These are phyloP conservation scores for Diospyros kaki DNA, from an alignment of 148 eudicot genomes.

Conservation along the genomic window DNA sequence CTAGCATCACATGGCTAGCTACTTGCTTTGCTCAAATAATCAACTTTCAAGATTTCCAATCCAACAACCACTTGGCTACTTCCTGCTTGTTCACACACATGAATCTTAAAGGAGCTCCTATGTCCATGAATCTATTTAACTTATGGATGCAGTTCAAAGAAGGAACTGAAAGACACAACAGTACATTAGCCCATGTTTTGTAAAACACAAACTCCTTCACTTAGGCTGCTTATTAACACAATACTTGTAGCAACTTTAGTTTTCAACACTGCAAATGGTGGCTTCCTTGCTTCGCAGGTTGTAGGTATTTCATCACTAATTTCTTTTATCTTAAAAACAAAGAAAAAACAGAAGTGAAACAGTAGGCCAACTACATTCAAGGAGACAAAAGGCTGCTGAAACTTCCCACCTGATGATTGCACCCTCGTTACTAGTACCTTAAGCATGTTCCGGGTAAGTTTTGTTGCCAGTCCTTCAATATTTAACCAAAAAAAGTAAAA, in stretches of 20 bases:
- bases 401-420: background rate
- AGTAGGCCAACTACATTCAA: background rate
- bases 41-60: background rate
- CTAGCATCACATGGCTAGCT: background rate
- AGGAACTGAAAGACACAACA: background rate
- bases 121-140: background rate
- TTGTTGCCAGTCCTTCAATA: background rate
- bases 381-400: background rate
- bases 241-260: background rate
- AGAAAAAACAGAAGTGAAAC: background rate
- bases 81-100: background rate
- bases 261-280: background rate
- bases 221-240: background rate
- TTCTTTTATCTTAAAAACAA: background rate
- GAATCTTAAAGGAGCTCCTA: background rate
- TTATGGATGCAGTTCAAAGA: background rate
- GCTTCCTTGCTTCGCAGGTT: background rate
- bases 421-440: background rate
- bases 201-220: background rate
- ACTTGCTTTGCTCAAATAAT: background rate
- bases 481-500: background rate
- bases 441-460: background rate
- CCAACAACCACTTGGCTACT: background rate
- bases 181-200: background rate
- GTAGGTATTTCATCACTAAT: background rate